Evolutionary conservation across 805 yeast genomes (phyloP), one percentile per base, ranked within the genome.

Genomic region (Kluyveromyces starmeri): DNA sequence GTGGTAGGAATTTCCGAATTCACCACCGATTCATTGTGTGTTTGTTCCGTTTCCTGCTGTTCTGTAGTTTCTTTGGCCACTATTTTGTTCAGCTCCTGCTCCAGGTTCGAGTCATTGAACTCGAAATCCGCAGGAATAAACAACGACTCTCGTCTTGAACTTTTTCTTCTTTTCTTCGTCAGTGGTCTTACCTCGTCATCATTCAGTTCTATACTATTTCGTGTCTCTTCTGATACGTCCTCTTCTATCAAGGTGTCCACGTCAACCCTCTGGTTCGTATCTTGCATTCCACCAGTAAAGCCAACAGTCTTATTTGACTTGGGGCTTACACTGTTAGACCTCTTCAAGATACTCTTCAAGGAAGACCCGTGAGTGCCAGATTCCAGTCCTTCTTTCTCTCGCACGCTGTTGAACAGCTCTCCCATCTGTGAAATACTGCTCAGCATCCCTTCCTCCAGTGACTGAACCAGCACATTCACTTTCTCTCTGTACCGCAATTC

Each of bases 361-460:
- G 6, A n/a, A 16, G 13, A 16, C 8, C 15, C 23, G 15, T n/a
- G n/a, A 15, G n/a, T 18, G 11, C 19, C 23, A 20, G 25, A 4
- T 21, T 45, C 32, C 27, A 71, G 44, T 1, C 68, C 68, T 45
- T 71, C 73, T 18, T 55, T 55, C 11, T 42, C 33, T 43, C 73
- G 58, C 10, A 71, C 55, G 1, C 56, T 50, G 30, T 58, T 56
- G 34, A 74, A 63, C 49, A 64, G 53, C 29, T 59, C 62, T 7
- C 64, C 47, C 26, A 73, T 63, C 20, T 70, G 75, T 16, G 63
- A 64, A 38, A 73, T 61, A 39, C 70, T 62, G 25, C 47, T 50
- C 10, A 57, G 41, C 7, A 73, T 55, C 5, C 62, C 59, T 7
- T 44, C 47, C 43, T 74, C 79, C 22, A 74, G 53, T 2, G 47